Conservation (phyloP, 2,329 filamentous ascomycete genomes). For the Dryadomyces quercivorus region DNA sequence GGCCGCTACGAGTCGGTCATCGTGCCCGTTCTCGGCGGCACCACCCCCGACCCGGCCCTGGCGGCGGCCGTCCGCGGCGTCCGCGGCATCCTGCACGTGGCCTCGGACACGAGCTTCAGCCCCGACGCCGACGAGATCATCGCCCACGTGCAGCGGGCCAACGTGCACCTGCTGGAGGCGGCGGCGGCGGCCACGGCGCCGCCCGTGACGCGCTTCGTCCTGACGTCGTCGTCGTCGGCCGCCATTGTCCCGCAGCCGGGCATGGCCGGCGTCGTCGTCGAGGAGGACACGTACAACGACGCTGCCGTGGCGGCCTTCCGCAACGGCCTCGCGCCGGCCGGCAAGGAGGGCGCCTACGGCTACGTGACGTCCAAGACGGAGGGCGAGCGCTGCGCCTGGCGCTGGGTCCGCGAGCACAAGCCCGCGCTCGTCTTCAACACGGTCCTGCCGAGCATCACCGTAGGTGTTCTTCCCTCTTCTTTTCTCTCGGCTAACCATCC, state of each 20-base stretch:
- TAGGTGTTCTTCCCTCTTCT: no score
- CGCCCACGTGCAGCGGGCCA: constrained; percentile 18
- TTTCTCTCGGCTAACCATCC: no score
- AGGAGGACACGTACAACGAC: background rate
- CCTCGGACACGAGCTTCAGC: constrained; percentile 21
- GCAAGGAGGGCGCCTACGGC: background rate
- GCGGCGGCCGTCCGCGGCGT: constrained; percentile 21
- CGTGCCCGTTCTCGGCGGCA: background rate
- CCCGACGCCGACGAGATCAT: constrained; percentile 27
- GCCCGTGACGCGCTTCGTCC: constrained; percentile 26
- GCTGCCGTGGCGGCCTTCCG: constrained; percentile 3
- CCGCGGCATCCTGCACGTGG: constrained; percentile 8
- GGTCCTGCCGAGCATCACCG: constrained; percentile 4
- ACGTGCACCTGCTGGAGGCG: constrained; percentile 20
- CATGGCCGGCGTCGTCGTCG: constrained; percentile 9
- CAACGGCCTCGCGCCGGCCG: background rate
- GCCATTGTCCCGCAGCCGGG: constrained; percentile 11
- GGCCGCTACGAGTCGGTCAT: constrained; percentile 20
- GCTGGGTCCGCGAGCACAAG: constrained; percentile 7
- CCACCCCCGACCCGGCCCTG: background rate
- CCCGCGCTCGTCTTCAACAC: constrained; percentile 13
- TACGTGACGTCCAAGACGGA: constrained; percentile 12
- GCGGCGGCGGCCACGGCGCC: constrained; percentile 22
- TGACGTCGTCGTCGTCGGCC: constrained; percentile 23
- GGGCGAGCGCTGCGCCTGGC: constrained; percentile 10